Conservation (phyloP, 2,329 filamentous ascomycete genomes). For the Aureobasidium sp. region DNA sequence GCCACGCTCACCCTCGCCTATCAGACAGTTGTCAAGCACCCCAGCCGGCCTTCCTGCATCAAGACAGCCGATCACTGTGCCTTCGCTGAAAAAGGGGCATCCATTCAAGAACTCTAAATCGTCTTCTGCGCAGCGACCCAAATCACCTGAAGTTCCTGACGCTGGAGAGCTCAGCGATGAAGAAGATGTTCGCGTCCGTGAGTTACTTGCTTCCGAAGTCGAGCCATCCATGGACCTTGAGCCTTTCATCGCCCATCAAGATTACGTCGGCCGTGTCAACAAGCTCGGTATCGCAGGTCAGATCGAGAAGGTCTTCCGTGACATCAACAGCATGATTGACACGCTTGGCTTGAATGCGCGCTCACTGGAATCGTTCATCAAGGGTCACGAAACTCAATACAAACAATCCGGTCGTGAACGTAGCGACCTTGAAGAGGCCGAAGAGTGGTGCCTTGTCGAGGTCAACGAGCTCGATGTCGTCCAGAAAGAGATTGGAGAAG, state of each 20-base stretch:
- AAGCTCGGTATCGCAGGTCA: conserved; percentile 37
- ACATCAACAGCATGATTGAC: conserved; percentile 91
- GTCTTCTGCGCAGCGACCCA: conserved; percentile 13
- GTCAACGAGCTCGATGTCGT: conserved; percentile 54
- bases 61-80: conserved; percentile 15
- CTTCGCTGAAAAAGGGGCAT: conserved; percentile 1
- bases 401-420: conserved; percentile 46
- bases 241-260: conserved; percentile 54
- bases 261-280: conserved; percentile 31
- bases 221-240: conserved; percentile 55
- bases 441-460: conserved; percentile 66
- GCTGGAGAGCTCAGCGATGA: conserved; percentile 51
- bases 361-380: conserved; percentile 50
- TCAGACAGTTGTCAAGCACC: conserved; percentile 45
- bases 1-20: conserved; percentile 64
- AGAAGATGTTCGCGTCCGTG: conserved; percentile 60
- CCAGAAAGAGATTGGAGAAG: conserved; percentile 47
- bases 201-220: conserved; percentile 51
- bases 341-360: conserved; percentile 81
- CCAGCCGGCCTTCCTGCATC: conserved; percentile 27
- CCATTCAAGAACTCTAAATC: conserved; percentile 17
- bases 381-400: conserved; percentile 53
- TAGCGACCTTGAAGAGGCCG: conserved; percentile 51
- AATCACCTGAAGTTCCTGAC: conserved; percentile 29
- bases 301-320: conserved; percentile 54